phyloP scores from a whole-genome alignment of 2,329 filamentous ascomycete genomes.

The Aspergillus sp. region DNA sequence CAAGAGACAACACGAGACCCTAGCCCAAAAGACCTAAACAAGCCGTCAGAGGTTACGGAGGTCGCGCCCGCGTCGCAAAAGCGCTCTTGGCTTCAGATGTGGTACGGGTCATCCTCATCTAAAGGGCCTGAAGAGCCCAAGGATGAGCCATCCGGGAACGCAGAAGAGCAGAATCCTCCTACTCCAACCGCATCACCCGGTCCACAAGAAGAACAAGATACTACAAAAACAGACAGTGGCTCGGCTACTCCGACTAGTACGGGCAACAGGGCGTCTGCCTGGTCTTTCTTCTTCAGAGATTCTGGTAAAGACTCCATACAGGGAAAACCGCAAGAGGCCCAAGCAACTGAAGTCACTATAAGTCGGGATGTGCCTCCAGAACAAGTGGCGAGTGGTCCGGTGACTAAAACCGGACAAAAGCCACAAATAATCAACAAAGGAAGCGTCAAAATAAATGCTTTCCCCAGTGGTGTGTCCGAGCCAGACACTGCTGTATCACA shows the following conservation, averaged over 20 bases:
- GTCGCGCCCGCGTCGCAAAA: slow-evolving; percentile 29
- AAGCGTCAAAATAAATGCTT: slow-evolving; percentile 29
- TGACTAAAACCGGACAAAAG: slow-evolving; percentile 23
- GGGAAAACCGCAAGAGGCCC: slow-evolving; percentile 25
- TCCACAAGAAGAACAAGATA: slow-evolving; percentile 18
- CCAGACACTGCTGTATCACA: slow-evolving; percentile 23
- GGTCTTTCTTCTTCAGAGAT: slow-evolving; percentile 45
- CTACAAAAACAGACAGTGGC: slow-evolving; percentile 18
- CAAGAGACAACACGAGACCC: slow-evolving; percentile 15
- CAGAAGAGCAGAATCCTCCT: slow-evolving; percentile 14
- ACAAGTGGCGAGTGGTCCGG: slow-evolving; percentile 17
- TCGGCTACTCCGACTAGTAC: slow-evolving; percentile 22
- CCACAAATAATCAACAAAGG: slow-evolving; percentile 29
- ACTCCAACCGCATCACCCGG: slow-evolving; percentile 10
- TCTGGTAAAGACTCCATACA: slow-evolving; percentile 25
- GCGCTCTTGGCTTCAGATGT: slow-evolving; percentile 48
- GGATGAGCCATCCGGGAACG: slow-evolving; percentile 13
- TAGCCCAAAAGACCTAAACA: slow-evolving; percentile 12
- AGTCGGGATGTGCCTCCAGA: slow-evolving; percentile 20
- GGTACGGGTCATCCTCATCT: slow-evolving; percentile 32
- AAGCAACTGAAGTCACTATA: slow-evolving; percentile 25
- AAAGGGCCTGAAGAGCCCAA: slow-evolving; percentile 26
- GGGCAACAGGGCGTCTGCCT: slow-evolving; percentile 33
- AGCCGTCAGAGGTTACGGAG: slow-evolving; percentile 13
- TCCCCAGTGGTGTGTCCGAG: slow-evolving; percentile 22